Evolutionary conservation across 2,329 filamentous ascomycete genomes (phyloP).

Genomic region (Aspergillus fijiensis): DNA sequence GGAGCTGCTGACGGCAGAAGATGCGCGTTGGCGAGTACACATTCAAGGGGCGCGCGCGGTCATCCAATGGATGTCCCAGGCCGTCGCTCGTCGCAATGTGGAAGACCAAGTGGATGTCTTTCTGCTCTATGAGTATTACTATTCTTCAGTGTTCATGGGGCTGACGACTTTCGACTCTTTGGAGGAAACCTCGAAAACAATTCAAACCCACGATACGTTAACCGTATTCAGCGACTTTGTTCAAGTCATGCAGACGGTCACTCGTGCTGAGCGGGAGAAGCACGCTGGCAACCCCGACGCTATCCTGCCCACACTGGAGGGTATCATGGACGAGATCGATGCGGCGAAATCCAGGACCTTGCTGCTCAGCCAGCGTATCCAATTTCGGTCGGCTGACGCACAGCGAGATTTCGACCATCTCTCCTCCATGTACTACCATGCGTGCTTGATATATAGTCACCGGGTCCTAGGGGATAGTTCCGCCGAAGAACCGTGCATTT

Average conservation of each 20-base stretch:
- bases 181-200: slow-evolving; percentile 14
- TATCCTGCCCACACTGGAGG: not conserved
- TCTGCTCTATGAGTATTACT: slow-evolving; percentile 30
- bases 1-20: slow-evolving; percentile 23
- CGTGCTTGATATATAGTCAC: slow-evolving; percentile 26
- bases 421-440: slow-evolving; percentile 27
- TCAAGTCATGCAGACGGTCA: slow-evolving; percentile 25
- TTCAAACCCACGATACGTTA: slow-evolving; percentile 16
- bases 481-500: not conserved
- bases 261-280: slow-evolving; percentile 21
- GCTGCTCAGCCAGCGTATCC: slow-evolving; percentile 14
- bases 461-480: slow-evolving; percentile 20
- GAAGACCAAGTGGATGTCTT: slow-evolving; percentile 16
- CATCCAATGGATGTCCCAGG: slow-evolving; percentile 12
- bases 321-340: slow-evolving; percentile 6
- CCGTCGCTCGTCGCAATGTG: not conserved
- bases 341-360: slow-evolving; percentile 18
- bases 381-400: slow-evolving; percentile 16
- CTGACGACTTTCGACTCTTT: slow-evolving; percentile 25
- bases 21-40: slow-evolving; percentile 25
- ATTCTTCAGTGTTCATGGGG: slow-evolving; percentile 26
- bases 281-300: not conserved
- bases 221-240: slow-evolving; percentile 27
- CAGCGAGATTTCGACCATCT: slow-evolving; percentile 22
- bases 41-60: slow-evolving; percentile 27